phyloP scores from a whole-genome alignment of 805 yeast species.

The Nakazawaea ernobii region DNA sequence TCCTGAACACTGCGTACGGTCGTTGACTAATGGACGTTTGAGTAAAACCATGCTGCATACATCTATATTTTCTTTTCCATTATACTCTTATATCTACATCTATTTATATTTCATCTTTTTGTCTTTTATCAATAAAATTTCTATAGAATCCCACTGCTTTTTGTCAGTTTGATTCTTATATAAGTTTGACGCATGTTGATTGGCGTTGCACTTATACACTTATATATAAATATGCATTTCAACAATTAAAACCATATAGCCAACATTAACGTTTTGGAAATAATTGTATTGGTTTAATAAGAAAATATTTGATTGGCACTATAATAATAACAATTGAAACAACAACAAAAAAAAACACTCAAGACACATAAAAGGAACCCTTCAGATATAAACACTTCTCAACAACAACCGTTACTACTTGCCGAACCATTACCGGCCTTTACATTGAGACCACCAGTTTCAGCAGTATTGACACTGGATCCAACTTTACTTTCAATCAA shows the following conservation, averaged over 20 bases:
- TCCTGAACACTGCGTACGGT: constrained; percentile 98
- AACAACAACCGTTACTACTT: constrained; percentile 35
- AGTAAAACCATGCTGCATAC: constrained; percentile 99
- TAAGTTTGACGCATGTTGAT: no score
- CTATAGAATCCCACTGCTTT: no score
- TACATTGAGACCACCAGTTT: constrained; percentile 32
- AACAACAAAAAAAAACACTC: no score
- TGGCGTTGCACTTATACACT: no score
- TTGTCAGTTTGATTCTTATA: no score
- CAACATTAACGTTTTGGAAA: no score
- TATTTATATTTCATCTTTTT: no score
- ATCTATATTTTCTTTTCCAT: constrained; percentile 28
- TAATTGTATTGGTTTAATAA: no score
- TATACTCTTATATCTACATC: neutral
- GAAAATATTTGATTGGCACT: no score
- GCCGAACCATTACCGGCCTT: constrained; percentile 21
- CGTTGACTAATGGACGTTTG: constrained; percentile 92
- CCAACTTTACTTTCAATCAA: constrained; percentile 77
- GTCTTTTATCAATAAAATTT: no score
- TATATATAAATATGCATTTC: no score
- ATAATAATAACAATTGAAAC: neutral
- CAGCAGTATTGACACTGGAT: constrained; percentile 26
- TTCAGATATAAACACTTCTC: neutral
- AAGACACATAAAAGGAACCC: neutral
- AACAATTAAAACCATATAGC: no score